Conservation (phyloP, 345 rosid genomes). For the Moricandia moricandioides region DNA sequence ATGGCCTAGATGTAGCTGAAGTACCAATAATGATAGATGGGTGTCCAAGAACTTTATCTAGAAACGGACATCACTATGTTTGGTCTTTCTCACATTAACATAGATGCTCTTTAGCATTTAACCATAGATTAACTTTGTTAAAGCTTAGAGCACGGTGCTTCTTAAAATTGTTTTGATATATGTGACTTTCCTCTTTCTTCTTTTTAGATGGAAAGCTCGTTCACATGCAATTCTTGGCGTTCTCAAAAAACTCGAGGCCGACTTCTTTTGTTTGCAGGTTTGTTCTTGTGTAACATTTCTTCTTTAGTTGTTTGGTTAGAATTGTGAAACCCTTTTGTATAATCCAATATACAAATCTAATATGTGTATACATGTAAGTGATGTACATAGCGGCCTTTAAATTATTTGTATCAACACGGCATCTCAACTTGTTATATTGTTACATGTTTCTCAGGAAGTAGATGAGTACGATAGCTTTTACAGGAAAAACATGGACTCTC, state of each 20-base stretch:
- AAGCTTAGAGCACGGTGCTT: neutral
- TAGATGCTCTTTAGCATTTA: neutral
- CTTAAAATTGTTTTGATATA: neutral
- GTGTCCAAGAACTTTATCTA: neutral
- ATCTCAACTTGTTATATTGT: constrained; percentile 3
- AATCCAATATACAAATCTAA: neutral
- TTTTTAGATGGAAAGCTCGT: constrained; percentile 79
- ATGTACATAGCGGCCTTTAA: neutral
- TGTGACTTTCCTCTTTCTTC: constrained; percentile 11
- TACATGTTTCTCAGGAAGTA: constrained; percentile 63
- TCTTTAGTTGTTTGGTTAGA: neutral
- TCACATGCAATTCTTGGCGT: constrained; percentile 65
- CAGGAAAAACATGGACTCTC: constrained; percentile 55
- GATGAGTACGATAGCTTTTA: constrained; percentile 80
- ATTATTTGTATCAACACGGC: neutral
- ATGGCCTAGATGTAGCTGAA: neutral
- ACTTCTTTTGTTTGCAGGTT: constrained; percentile 91
- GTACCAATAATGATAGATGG: neutral
- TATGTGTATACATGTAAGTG: neutral
- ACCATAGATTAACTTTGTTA: neutral
- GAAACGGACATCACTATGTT: neutral
- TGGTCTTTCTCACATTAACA: neutral
- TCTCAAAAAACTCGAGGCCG: constrained; percentile 57
- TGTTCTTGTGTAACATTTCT: neutral
- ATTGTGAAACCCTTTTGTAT: neutral